A percentile compares a stretch with the other conserved stretches of the same genome.
These are phyloP conservation scores for Wickerhamomyces bovis DNA, from an alignment of 805 yeast genomes.

Conservation along the genomic window DNA sequence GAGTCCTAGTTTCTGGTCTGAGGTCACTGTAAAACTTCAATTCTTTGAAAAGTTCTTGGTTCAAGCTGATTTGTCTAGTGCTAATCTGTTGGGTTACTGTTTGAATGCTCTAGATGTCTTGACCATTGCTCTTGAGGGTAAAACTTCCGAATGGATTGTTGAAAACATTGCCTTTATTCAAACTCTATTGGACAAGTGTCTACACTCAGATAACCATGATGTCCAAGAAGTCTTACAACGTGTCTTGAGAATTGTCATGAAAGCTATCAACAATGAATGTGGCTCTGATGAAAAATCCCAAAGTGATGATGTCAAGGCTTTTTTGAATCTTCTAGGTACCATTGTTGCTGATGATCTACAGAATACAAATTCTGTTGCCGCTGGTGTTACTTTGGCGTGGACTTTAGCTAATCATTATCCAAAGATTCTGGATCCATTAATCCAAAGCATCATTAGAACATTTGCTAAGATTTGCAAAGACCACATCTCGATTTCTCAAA, in stretches of 20 bases:
- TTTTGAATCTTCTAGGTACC: constrained; percentile 52
- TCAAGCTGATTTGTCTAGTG: constrained; percentile 66
- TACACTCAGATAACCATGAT: constrained; percentile 78
- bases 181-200: constrained; percentile 69
- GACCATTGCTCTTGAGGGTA: constrained; percentile 75
- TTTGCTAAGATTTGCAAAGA: constrained; percentile 87
- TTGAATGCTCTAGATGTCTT: constrained; percentile 89
- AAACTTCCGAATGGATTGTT: constrained; percentile 71
- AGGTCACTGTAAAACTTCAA: constrained; percentile 76
- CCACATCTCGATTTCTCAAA: constrained; percentile 54
- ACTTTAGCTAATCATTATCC: constrained; percentile 75
- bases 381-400: constrained; percentile 81
- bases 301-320: constrained; percentile 56
- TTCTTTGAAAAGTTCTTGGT: constrained; percentile 86
- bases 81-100: constrained; percentile 69
- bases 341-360: constrained; percentile 76
- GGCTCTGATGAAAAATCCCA: constrained; percentile 44
- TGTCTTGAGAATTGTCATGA: constrained; percentile 62
- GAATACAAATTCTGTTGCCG: constrained; percentile 71
- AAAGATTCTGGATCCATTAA: constrained; percentile 61
- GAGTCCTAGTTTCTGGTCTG: constrained; percentile 76
- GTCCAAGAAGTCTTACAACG: constrained; percentile 80
- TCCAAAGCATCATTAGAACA: constrained; percentile 77
- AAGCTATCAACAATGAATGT: constrained; percentile 50
- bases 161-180: constrained; percentile 65